These are phyloP conservation scores for Cordyceps cateniannulata DNA, from an alignment of 2,329 filamentous ascomycete genomes.

Conservation along the genomic window DNA sequence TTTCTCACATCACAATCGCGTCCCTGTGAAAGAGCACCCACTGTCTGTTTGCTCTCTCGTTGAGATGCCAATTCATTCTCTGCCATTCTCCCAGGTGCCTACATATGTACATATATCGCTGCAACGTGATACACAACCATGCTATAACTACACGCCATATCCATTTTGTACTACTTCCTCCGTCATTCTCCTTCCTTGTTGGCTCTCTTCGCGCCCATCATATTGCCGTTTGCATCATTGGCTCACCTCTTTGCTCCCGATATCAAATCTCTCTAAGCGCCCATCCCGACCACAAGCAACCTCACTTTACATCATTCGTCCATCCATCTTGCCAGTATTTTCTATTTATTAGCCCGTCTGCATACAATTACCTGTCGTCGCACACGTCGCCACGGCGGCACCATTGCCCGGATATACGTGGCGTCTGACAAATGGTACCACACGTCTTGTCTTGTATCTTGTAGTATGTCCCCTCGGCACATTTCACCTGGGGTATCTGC, in stretches of 20 bases:
- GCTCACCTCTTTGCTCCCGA: background rate
- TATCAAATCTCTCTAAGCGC: background rate
- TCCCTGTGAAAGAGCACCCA: background rate
- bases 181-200: background rate
- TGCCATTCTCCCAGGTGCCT: background rate
- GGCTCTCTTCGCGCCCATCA: background rate
- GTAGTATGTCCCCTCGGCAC: background rate
- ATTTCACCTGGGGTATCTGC: background rate
- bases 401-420: background rate
- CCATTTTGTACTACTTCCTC: background rate
- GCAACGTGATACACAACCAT: background rate
- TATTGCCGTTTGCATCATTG: background rate
- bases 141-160: background rate
- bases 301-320: background rate
- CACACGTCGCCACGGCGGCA: background rate
- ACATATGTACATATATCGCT: background rate
- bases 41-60: background rate
- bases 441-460: background rate
- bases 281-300: background rate
- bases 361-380: background rate
- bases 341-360: background rate
- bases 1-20: background rate
- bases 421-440: background rate
- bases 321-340: background rate
- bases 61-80: background rate